Evolutionary conservation across 768 basidiomycete genomes (phyloP).

Genomic region (Rossbeevera mucosa): DNA sequence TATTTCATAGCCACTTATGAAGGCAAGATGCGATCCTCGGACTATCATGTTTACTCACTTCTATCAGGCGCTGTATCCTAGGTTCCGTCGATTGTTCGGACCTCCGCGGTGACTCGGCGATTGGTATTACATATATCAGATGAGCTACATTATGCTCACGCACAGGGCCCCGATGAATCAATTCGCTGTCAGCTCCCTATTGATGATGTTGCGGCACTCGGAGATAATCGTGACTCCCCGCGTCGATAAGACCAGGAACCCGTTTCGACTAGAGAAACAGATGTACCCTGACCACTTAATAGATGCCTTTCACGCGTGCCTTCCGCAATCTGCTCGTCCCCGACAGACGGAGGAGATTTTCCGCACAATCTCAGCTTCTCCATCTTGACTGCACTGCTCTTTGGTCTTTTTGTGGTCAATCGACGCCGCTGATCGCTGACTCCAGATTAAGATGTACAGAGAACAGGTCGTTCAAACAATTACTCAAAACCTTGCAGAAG

Average conservation of each 20-base stretch:
- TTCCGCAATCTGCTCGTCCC: background rate
- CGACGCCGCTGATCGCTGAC: constrained; percentile 10
- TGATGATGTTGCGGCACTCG: background rate
- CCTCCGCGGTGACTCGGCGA: background rate
- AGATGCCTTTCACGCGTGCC: background rate
- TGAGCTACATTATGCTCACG: background rate
- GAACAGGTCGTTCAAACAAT: constrained; percentile 91
- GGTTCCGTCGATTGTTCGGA: background rate
- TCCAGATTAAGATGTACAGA: constrained; percentile 72
- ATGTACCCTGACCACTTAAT: background rate
- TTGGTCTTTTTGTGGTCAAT: background rate
- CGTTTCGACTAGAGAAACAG: background rate
- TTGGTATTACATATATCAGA: background rate
- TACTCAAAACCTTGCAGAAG: constrained; percentile 89
- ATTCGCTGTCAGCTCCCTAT: background rate
- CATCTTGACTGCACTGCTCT: background rate
- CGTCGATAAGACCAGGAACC: background rate
- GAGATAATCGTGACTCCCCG: background rate
- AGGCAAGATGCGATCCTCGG: background rate
- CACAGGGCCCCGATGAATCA: background rate
- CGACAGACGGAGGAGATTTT: background rate
- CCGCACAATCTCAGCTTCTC: background rate
- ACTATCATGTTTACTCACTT: background rate
- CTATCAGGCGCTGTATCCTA: background rate
- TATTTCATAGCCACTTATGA: background rate